These are phyloP conservation scores for Neurospora sp. DNA, from an alignment of 495 filamentous ascomycete species.

Conservation along the genomic window DNA sequence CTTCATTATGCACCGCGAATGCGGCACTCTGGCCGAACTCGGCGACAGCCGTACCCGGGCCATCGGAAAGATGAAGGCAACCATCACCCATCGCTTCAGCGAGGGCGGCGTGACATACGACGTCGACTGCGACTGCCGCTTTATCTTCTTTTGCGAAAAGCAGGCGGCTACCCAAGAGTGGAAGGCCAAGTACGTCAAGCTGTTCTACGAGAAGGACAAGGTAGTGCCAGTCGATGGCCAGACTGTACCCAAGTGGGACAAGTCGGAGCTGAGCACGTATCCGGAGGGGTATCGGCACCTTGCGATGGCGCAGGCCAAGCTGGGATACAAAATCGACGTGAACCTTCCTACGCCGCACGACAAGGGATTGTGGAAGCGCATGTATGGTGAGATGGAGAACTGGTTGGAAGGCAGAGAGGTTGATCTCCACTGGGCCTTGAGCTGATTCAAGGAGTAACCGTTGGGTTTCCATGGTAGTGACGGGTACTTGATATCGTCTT, in stretches of 20 bases:
- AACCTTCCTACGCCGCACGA: constrained; percentile 28
- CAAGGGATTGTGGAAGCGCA: constrained; percentile 21
- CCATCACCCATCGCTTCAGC: constrained; percentile 55
- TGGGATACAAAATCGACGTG: constrained; percentile 34
- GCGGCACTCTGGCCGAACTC: constrained; percentile 52
- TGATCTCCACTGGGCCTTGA: constrained; percentile 17
- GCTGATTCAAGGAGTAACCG: not conserved
- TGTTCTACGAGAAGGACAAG: constrained; percentile 65
- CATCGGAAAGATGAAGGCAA: constrained; percentile 63
- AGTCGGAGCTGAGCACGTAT: constrained; percentile 36
- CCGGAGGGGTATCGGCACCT: constrained; percentile 51
- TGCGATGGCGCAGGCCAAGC: constrained; percentile 32
- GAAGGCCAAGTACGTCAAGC: constrained; percentile 50
- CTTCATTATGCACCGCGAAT: constrained; percentile 60
- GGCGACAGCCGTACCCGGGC: constrained; percentile 35
- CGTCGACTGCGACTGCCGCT: constrained; percentile 53
- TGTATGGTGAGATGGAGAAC: constrained; percentile 36
- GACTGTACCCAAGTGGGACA: constrained; percentile 37
- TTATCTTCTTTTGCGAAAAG: constrained; percentile 52
- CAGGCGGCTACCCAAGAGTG: constrained; percentile 29
- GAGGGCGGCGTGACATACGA: constrained; percentile 38
- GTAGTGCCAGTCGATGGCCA: constrained; percentile 46
- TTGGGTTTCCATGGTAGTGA: not conserved
- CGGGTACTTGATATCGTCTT: not conserved
- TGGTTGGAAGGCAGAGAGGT: constrained; percentile 32